Evolutionary conservation across 805 yeast genomes (phyloP), one percentile per base, ranked within the genome.

Genomic region (Hanseniaspora thailandica): DNA sequence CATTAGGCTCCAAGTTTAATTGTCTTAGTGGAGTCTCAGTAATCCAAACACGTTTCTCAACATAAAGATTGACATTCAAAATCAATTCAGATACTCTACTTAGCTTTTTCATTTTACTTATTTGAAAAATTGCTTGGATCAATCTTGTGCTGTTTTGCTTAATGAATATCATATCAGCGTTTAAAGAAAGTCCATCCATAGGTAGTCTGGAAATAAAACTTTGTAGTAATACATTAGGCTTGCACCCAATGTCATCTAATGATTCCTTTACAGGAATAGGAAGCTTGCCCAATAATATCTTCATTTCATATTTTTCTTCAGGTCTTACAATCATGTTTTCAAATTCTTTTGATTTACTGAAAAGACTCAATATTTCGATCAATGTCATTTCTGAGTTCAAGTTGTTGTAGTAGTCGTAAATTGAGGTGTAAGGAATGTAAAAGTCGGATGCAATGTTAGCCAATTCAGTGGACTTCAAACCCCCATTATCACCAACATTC

Each of bases 61-160:
- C 83, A 79, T 85, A 81, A 58, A 86, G 84, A 63, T 90, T 82
- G 10, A 90, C 57, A 51, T 79, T 79, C 12, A 88, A 71, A 1
- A 83, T 62, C 1, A 68, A 56, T 58, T 74, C 76, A 0, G 95
- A 71, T 13, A 84, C 65, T 20, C 71, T 63, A 0, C 96, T 74
- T 94, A 95, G 88, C 10, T 76, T 74, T 58, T 81, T 84, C 51
- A 74, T 71, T 45, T 85, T 59, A 9, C 85, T 76, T 33, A 93
- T 77, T 62, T 90, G 96, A 63, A 76, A 80, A 57, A 94, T 76
- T 0, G 97, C 97, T 55, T 97, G 70, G 54, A 89, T 71, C 36
- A 93, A 66, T 62, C 99, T 76, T 3, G 94, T 90, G 0, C 96
- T 97, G 39, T 94, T 86, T 66, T 93, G 97, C 0, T 93, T 84